Base-by-base conservation (phyloP, 495 filamentous ascomycete genomes). In the Staphylotrichum tortipilum region DNA sequence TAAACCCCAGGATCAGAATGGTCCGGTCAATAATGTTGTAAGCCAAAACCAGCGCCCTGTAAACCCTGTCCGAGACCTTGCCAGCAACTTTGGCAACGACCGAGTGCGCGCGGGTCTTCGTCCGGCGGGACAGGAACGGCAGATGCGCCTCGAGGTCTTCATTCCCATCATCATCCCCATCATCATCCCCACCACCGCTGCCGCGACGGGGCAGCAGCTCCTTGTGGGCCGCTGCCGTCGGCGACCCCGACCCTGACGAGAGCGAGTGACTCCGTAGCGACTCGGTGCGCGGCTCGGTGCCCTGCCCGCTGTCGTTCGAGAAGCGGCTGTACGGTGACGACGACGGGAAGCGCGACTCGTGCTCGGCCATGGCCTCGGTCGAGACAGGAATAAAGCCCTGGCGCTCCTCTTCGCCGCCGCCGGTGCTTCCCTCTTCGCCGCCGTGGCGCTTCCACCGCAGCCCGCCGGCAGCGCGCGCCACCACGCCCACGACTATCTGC, bases 221-320 rank as follows among this genome's bases (percentile, higher is more conserved):
- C n/a, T n/a, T n/a, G n/a, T n/a, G n/a, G n/a, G n/a, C n/a, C n/a
- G n/a, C n/a, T n/a, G n/a, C n/a, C n/a, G n/a, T n/a, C n/a, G n/a
- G n/a, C n/a, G n/a, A n/a, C n/a, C n/a, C n/a, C n/a, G n/a, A n/a
- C n/a, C 75, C 69, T 8, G 80, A 82, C 9, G 75, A 78, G 17
- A 82, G 68, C 21, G 86, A 85, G 37, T 81, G 76, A 53, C 77
- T 77, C 33, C 72, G 71, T 42, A 85, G 73, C 19, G 84, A 85
- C 47, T 81, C 79, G 4, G 84, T 78, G 44, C 78, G 77, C 3
- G 78, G 78, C 56, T 92, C 88, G 0, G 87, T 89, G 14, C 89
- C 89, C 54, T 95, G 90, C 3, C 88, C 89, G 50, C 90, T 95
- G 64, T 95, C 92, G 42, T 83, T 74, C 5, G 88, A 94, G 67